Percentiles rank a stretch among this genome's conserved stretches.
phyloP scores from a whole-genome alignment of 345 rosid species.

The Salix dunnii region DNA sequence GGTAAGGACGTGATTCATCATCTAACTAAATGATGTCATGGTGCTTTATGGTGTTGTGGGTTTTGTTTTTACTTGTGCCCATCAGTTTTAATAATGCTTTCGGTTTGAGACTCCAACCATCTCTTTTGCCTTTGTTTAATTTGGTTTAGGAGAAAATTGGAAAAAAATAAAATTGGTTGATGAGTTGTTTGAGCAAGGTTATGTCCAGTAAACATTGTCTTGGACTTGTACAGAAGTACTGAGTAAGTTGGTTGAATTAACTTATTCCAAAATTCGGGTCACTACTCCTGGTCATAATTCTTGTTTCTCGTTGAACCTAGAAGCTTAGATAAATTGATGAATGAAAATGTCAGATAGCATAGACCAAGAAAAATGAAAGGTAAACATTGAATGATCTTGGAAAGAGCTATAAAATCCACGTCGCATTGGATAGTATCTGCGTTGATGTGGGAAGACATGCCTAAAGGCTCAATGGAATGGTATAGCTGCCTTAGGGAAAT shows the following conservation, averaged over 20 bases:
- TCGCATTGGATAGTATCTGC: not conserved
- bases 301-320: not conserved
- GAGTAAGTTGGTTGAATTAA: not conserved
- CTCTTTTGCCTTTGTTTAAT: not conserved
- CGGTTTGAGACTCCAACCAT: not conserved
- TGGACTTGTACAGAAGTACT: not conserved
- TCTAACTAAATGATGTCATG: not conserved
- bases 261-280: not conserved
- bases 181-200: not conserved
- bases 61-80: not conserved
- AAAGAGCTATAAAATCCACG: not conserved
- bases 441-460: not conserved
- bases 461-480: not conserved
- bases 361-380: not conserved
- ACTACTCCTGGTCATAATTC: not conserved
- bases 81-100: not conserved
- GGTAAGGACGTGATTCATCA: conserved; percentile 42
- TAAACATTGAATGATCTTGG: not conserved
- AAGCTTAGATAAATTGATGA: not conserved
- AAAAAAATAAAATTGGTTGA: not conserved
- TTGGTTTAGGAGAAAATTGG: not conserved
- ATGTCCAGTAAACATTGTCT: not conserved
- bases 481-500: not conserved
- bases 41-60: not conserved
- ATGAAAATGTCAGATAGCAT: not conserved